Base-by-base conservation (phyloP, 169 alveolate species). In the Eimeria necatrix region DNA sequence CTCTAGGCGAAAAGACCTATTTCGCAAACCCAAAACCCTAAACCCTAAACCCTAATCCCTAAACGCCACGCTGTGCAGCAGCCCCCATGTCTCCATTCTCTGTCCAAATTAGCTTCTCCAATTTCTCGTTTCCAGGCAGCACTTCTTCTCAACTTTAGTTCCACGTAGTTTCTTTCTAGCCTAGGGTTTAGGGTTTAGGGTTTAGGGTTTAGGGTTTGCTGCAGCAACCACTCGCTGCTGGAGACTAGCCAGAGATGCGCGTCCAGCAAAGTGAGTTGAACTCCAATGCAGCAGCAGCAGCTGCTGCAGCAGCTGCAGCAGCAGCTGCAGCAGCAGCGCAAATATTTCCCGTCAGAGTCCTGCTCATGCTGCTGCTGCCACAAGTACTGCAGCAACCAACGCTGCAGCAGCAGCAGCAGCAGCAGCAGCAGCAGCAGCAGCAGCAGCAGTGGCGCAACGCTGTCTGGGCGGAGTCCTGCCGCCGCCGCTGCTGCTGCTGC, bases 381-480 rank as follows among this genome's bases (percentile, higher is more conserved):
- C 68, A 56, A 18, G 68, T 56, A 24, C 78, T 7, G 9, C 78
- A 18, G 78, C 46, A 18, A 8, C 78, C n/a, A 18, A 7, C 32
- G 78, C 46, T 0, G n/a, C 32, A 68, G 78, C 32, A 3, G 78
- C 46, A 68, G n/a, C 78, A n/a, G 14, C 14, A 14, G 78, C 32
- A 68, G 78, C 78, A 68, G 78, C 46, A 68, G 32, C 78, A 68
- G 32, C 32, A 14, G 78, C 26, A 64, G 18, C 78, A 68, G 78
- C 46, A 68, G 32, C 78, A 68, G 32, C 32, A 14, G 78, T 10
- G n/a, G 78, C 78, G 4, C 41, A 10, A 68, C 1, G 68, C 68
- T 56, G 68, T 18, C 22, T 10, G 4, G 68, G 22, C 20, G 68
- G 68, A 56, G 68, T 10, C 12, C 78, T 14, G n/a, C 78, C 12